Conservation (phyloP, 2,329 filamentous ascomycete genomes). For the Nothopassalora personata region DNA sequence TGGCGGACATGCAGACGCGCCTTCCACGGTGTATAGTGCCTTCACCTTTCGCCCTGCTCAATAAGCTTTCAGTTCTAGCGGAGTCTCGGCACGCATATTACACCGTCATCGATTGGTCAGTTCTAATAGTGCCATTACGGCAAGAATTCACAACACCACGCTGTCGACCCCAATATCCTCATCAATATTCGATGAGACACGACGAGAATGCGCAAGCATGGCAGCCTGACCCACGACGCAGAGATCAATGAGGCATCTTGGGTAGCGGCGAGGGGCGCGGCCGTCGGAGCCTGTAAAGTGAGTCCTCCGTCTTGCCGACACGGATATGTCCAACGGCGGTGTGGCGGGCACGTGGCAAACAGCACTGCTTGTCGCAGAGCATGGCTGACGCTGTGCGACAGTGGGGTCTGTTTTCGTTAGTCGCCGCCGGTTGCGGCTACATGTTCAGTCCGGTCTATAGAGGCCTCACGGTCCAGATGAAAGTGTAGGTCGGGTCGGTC, state of each 20-base stretch:
- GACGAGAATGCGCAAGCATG: conserved; percentile 38
- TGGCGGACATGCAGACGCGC: background rate
- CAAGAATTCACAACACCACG: background rate
- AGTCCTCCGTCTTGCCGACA: conserved; percentile 11
- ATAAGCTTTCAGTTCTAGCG: background rate
- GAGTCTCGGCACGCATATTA: background rate
- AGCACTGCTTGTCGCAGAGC: background rate
- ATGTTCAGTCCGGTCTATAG: conserved; percentile 66
- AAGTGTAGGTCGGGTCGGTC: conserved; percentile 56
- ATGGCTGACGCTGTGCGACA: conserved; percentile 26
- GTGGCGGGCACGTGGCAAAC: background rate
- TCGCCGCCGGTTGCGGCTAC: conserved; percentile 59
- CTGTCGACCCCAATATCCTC: background rate
- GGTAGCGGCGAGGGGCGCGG: conserved; percentile 64
- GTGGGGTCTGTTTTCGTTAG: conserved; percentile 64
- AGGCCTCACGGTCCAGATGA: conserved; percentile 68
- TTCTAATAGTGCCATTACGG: background rate
- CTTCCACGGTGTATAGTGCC: background rate
- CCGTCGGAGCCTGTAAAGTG: conserved; percentile 61
- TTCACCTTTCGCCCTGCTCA: background rate
- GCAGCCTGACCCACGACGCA: conserved; percentile 53
- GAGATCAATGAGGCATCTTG: conserved; percentile 66
- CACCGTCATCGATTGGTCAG: background rate
- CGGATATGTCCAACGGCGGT: conserved; percentile 4
- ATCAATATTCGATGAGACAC: conserved; percentile 1